Percentiles rank a stretch among this genome's conserved stretches.
phyloP scores from a whole-genome alignment of 2,329 filamentous ascomycete species.

The Talaromyces atroroseus region DNA sequence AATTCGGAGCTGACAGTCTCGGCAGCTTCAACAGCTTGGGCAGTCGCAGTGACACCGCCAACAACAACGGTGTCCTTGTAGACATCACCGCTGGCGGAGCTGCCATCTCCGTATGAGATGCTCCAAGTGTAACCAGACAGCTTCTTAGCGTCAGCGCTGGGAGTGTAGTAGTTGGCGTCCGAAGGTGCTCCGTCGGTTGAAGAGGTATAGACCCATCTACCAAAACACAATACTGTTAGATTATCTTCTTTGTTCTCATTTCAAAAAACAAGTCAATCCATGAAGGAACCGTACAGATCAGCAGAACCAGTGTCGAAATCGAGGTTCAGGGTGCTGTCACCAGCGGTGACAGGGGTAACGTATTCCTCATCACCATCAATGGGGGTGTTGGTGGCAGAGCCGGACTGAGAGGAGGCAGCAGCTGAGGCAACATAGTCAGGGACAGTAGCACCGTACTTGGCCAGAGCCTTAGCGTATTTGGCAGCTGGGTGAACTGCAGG shows the following conservation, averaged over 20 bases:
- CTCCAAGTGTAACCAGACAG: conserved; percentile 51
- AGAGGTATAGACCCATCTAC: conserved; percentile 62
- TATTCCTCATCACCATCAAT: conserved; percentile 53
- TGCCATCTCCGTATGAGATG: conserved; percentile 62
- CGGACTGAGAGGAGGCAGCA: conserved; percentile 5
- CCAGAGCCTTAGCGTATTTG: conserved; percentile 11
- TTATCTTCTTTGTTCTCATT: neutral
- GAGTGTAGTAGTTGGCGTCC: conserved; percentile 56
- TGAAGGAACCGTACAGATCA: conserved; percentile 51
- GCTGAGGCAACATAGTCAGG: conserved; percentile 8
- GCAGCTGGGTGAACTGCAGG: conserved; percentile 2
- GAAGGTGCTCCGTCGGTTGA: conserved; percentile 48
- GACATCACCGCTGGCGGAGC: conserved; percentile 58
- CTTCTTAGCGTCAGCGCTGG: conserved; percentile 43
- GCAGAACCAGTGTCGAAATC: conserved; percentile 67
- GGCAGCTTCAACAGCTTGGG: conserved; percentile 63
- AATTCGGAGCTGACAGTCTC: conserved; percentile 52
- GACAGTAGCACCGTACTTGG: conserved; percentile 6
- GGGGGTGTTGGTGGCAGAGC: conserved; percentile 34
- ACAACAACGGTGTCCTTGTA: conserved; percentile 61
- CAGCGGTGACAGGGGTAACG: conserved; percentile 58
- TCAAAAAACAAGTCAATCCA: neutral
- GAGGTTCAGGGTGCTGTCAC: conserved; percentile 57
- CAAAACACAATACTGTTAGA: conserved; percentile 11
- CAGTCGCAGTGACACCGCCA: conserved; percentile 53